Conservation (phyloP, 805 yeast species). For the Tetrapisispora pingtungensis region DNA sequence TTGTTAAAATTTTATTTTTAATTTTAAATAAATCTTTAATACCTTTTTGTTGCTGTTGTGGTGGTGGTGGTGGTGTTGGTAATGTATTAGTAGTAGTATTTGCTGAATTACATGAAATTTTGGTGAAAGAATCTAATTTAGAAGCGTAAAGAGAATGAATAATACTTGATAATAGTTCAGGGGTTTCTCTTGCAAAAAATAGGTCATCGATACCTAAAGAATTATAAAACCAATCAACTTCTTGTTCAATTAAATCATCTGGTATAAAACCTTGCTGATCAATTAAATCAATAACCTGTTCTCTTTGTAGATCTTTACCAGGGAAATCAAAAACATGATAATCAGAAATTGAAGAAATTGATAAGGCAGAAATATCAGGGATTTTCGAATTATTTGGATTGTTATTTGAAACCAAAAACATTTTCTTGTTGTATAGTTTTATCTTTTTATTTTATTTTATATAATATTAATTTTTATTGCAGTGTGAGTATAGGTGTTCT, state of each 20-base stretch:
- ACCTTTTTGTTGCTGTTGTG: not conserved
- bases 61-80: no score
- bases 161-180: conserved; percentile 70
- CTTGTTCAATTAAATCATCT: conserved; percentile 71
- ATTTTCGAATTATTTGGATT: conserved; percentile 28
- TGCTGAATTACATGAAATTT: conserved; percentile 33
- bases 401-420: conserved; percentile 1
- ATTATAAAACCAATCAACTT: conserved; percentile 83
- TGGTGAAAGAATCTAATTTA: conserved; percentile 78
- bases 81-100: not conserved
- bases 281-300: conserved; percentile 67
- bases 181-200: conserved; percentile 78
- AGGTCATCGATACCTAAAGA: conserved; percentile 84
- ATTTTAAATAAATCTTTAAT: conserved; percentile 38
- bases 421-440: not conserved
- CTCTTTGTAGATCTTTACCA: conserved; percentile 74
- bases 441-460: not conserved
- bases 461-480: not conserved
- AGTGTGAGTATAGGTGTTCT: no score
- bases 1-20: conserved; percentile 64
- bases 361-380: conserved; percentile 34
- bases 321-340: conserved; percentile 68
- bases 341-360: conserved; percentile 43
- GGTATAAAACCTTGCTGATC: conserved; percentile 87
- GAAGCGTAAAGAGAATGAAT: conserved; percentile 87